Conservation (phyloP, 768 basidiomycete species). For the Termitomyces sp. region DNA sequence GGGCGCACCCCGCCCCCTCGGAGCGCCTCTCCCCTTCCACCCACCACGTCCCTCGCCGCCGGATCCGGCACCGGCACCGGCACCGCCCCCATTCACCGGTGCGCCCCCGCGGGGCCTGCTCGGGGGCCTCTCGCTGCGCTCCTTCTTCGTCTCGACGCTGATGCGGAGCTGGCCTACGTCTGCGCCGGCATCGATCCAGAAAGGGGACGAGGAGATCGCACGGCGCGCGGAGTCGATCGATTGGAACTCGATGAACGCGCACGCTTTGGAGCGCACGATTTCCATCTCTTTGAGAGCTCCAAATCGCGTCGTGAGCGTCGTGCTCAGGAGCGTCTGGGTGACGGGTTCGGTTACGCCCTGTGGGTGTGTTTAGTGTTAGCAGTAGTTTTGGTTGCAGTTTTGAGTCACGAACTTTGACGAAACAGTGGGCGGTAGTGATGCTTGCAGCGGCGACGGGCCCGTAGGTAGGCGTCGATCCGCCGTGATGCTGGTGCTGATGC, state of each 20-base stretch:
- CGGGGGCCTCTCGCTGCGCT: conserved; percentile 76
- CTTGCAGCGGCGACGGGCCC: conserved; percentile 52
- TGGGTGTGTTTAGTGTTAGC: conserved; percentile 1
- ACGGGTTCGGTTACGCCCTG: conserved; percentile 65
- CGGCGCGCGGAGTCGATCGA: conserved; percentile 74
- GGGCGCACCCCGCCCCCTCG: conserved; percentile 26
- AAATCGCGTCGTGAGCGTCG: conserved; percentile 55
- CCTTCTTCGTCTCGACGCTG: conserved; percentile 85
- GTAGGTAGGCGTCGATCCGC: conserved; percentile 14
- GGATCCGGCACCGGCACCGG: conserved; percentile 27
- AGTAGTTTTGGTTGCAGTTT: too few species aligned
- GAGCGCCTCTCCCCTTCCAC: conserved; percentile 19
- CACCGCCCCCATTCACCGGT: conserved; percentile 47
- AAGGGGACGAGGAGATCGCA: conserved; percentile 73
- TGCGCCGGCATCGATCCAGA: conserved; percentile 66
- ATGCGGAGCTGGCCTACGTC: conserved; percentile 51
- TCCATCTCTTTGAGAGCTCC: conserved; percentile 85
- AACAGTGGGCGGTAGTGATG: conserved; percentile 74
- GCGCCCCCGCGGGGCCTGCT: conserved; percentile 57
- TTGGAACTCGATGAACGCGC: conserved; percentile 91
- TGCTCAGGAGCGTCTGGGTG: conserved; percentile 42
- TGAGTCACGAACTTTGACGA: conserved; percentile 90
- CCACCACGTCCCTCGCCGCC: conserved; percentile 20
- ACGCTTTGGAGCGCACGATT: conserved; percentile 82
- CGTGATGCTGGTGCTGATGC: conserved; percentile 29